Percentiles rank a stretch among this genome's conserved stretches.
Conservation (phyloP, 2,329 filamentous ascomycete species). For the Cladophialophora immunda region DNA sequence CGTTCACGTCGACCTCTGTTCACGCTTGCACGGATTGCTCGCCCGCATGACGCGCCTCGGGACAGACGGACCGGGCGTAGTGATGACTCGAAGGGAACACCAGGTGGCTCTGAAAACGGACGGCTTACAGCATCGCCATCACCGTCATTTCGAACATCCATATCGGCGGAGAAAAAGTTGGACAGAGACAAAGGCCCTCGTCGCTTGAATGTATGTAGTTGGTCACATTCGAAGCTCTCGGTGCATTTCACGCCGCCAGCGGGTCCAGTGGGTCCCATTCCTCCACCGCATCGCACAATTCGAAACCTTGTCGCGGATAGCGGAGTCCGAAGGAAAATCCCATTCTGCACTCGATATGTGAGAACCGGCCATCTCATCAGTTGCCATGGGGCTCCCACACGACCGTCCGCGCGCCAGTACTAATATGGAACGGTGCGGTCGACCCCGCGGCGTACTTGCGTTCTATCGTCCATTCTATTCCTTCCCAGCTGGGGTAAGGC, state of each 20-base stretch:
- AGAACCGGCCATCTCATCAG: background rate
- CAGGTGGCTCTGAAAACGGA: too few species aligned
- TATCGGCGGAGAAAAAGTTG: too few species aligned
- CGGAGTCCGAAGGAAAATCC: background rate
- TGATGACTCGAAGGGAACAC: background rate
- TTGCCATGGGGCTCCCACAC: background rate
- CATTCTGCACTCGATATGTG: background rate
- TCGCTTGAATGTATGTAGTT: background rate
- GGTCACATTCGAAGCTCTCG: background rate
- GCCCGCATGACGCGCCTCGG: background rate
- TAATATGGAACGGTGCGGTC: background rate
- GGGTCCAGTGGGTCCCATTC: background rate
- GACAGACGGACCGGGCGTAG: background rate
- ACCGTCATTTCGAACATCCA: background rate
- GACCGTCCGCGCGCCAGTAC: background rate
- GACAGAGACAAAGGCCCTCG: background rate
- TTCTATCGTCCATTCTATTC: background rate
- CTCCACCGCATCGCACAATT: background rate
- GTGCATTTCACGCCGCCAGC: background rate
- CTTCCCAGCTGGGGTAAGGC: background rate
- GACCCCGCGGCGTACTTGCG: background rate
- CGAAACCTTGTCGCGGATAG: slow-evolving; percentile 12
- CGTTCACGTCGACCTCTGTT: background rate
- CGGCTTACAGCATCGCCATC: background rate
- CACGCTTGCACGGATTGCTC: background rate